These are phyloP conservation scores for Sclerotinia trifoliorum DNA, from an alignment of 2,329 filamentous ascomycete species.

Conservation along the genomic window DNA sequence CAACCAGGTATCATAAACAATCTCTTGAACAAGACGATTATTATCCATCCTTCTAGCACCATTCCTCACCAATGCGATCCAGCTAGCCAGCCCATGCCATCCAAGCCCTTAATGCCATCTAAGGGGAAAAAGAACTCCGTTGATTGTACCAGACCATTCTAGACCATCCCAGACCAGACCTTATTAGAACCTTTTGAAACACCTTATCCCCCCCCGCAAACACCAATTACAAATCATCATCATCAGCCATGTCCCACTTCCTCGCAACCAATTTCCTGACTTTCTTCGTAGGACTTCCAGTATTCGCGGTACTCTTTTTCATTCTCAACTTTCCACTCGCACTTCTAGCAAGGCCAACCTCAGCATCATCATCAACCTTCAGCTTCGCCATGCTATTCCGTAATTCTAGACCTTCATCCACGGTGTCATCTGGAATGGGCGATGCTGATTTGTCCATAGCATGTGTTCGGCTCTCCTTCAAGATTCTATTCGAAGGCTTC, in stretches of 20 bases:
- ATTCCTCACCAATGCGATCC: background rate
- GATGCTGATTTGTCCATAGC: constrained; percentile 11
- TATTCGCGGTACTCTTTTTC: background rate
- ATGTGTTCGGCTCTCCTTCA: constrained; percentile 13
- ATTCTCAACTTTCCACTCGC: constrained; percentile 3
- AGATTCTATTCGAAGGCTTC: constrained; percentile 9
- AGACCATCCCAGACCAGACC: background rate
- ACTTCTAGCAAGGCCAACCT: background rate
- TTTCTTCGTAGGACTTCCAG: constrained; percentile 34
- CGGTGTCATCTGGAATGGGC: constrained; percentile 15
- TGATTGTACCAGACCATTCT: background rate
- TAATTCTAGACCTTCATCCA: constrained; percentile 23
- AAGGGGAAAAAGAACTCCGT: background rate
- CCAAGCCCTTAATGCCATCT: background rate
- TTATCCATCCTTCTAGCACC: background rate
- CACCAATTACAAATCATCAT: constrained; percentile 30
- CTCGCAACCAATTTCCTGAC: constrained; percentile 36
- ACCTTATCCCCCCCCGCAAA: too few species aligned
- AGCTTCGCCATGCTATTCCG: constrained; percentile 6
- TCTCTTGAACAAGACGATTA: background rate
- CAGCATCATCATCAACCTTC: constrained; percentile 9
- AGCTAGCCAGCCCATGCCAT: background rate
- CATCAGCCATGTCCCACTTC: constrained; percentile 39
- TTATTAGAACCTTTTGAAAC: background rate
- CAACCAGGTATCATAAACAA: constrained; percentile 9